phyloP scores from a whole-genome alignment of 2,329 filamentous ascomycete species.

The Fusarium foetens region DNA sequence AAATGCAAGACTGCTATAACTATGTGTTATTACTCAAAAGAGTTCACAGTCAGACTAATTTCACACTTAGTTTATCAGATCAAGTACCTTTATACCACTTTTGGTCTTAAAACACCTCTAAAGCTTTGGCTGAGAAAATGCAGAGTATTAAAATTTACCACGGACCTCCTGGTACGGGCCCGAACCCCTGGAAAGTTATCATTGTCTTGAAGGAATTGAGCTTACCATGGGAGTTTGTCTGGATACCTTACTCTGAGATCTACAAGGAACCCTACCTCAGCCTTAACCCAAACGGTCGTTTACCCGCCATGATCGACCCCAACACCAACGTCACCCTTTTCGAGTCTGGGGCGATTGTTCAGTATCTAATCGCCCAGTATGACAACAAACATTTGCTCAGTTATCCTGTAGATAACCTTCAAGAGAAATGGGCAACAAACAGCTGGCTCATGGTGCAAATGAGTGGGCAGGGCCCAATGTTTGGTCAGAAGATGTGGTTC shows the following conservation, averaged over 20 bases:
- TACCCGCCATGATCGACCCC: neutral
- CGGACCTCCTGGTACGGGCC: neutral
- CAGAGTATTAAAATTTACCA: neutral
- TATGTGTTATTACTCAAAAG: no score
- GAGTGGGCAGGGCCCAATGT: neutral
- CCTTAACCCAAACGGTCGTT: neutral
- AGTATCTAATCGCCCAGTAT: neutral
- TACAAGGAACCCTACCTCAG: neutral
- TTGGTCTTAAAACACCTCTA: no score
- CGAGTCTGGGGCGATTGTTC: neutral
- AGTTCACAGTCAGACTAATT: no score
- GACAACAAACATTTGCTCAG: neutral
- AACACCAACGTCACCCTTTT: neutral
- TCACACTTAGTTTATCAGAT: no score
- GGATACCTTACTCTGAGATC: neutral
- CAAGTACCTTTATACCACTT: no score
- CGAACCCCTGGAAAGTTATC: neutral
- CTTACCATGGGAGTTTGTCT: neutral
- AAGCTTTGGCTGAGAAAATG: neutral
- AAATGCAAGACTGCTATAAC: no score
- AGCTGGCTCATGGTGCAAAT: neutral
- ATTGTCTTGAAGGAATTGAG: neutral
- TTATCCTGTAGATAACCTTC: neutral
- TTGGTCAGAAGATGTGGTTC: neutral
- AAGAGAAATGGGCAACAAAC: neutral